These are phyloP conservation scores for Monosporascus sp. DNA, from an alignment of 2,329 filamentous ascomycete species.

Conservation along the genomic window DNA sequence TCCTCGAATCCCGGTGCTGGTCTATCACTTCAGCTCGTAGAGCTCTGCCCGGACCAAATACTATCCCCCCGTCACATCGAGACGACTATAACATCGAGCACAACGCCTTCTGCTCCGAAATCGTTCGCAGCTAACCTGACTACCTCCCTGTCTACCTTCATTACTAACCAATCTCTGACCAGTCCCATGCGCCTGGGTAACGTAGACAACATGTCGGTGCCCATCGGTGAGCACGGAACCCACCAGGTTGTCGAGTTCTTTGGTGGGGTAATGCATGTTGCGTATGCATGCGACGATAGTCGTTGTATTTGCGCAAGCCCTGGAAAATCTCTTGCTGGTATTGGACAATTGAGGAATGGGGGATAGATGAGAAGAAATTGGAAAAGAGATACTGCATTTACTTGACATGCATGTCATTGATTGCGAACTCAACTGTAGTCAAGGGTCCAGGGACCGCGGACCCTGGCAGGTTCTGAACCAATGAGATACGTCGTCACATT, in stretches of 20 bases:
- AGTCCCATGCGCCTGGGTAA: slow-evolving; percentile 15
- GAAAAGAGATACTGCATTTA: neutral
- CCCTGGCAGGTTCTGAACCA: neutral
- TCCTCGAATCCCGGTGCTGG: no score
- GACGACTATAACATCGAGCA: neutral
- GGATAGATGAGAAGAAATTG: neutral
- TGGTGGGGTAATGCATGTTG: slow-evolving; percentile 3
- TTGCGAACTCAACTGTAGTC: neutral
- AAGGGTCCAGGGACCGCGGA: neutral
- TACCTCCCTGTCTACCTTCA: neutral
- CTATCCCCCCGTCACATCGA: neutral
- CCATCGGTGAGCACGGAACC: slow-evolving; percentile 22
- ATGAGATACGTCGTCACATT: neutral
- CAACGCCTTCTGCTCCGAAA: neutral
- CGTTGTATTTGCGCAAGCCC: neutral
- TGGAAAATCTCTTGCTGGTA: neutral
- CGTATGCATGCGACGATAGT: neutral
- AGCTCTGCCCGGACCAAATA: neutral
- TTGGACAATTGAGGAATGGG: neutral
- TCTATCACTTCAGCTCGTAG: no score
- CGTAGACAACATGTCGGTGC: slow-evolving; percentile 16
- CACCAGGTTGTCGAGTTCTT: slow-evolving; percentile 9
- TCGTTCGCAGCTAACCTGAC: neutral
- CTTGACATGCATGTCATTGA: neutral
- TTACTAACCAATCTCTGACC: slow-evolving; percentile 1